Conservation (phyloP, 2,329 filamentous ascomycete species). For the Cordyceps farinosa region DNA sequence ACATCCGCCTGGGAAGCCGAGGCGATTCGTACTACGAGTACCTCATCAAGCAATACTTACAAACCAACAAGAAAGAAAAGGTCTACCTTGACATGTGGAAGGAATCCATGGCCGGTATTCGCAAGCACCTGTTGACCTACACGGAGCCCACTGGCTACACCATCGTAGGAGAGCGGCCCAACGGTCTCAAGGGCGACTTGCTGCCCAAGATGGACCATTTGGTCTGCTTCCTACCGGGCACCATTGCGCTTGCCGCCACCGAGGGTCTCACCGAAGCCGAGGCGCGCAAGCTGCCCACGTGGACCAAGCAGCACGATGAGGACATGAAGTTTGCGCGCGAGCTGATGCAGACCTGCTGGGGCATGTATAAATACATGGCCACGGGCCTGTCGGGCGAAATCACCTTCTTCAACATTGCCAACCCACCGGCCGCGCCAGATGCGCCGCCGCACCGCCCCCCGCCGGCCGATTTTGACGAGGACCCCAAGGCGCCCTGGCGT, state of each 20-base stretch:
- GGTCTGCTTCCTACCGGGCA: conserved; percentile 96
- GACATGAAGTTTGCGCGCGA: conserved; percentile 86
- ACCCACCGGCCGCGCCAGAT: conserved; percentile 60
- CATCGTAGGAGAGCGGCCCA: conserved; percentile 82
- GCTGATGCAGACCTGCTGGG: conserved; percentile 96
- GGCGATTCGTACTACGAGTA: conserved; percentile 99
- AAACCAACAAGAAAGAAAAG: conserved; percentile 81
- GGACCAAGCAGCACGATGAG: conserved; percentile 76
- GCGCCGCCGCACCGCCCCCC: conserved; percentile 47
- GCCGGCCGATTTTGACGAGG: conserved; percentile 48
- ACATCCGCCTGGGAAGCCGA: conserved; percentile 87
- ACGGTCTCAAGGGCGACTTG: conserved; percentile 62
- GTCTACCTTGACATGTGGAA: conserved; percentile 93
- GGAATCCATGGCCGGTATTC: conserved; percentile 76
- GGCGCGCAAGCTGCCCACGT: conserved; percentile 67
- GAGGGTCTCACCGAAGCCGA: conserved; percentile 71
- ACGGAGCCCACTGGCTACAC: conserved; percentile 76
- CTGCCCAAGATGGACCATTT: conserved; percentile 96
- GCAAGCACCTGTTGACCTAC: conserved; percentile 90
- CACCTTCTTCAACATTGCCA: conserved; percentile 76
- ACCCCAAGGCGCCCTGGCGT: conserved; percentile 62
- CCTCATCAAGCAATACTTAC: conserved; percentile 95
- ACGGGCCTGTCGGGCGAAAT: conserved; percentile 96
- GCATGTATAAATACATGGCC: conserved; percentile 86
- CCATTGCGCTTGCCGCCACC: conserved; percentile 85